phyloP scores from a whole-genome alignment of 345 rosid species.

The Odontarrhena argentea region DNA sequence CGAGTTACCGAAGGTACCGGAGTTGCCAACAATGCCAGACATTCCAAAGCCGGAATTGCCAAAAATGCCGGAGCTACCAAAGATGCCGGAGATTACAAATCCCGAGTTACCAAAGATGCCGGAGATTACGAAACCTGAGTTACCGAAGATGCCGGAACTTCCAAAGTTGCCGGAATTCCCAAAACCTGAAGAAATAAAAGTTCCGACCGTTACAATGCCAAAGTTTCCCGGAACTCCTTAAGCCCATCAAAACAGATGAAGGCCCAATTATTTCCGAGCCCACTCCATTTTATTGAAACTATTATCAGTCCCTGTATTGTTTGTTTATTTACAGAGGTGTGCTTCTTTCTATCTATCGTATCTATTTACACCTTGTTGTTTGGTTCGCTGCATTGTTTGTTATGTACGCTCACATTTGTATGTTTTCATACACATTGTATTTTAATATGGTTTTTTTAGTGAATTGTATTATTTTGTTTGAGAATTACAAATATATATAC shows the following conservation, averaged over 20 bases:
- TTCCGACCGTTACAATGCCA: conserved; percentile 12
- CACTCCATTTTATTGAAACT: not conserved
- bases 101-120: conserved; percentile 15
- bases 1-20: conserved; percentile 13
- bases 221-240: conserved; percentile 17
- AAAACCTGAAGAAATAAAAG: not conserved
- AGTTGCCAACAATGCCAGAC: not conserved
- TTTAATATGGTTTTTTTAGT: not conserved
- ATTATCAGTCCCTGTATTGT: not conserved
- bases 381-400: not conserved
- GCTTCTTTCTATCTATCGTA: not conserved
- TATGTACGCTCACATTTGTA: not conserved
- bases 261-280: conserved; percentile 4
- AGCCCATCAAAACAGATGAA: conserved; percentile 13
- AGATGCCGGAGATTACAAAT: conserved; percentile 11
- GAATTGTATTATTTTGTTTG: too few relatives aligned
- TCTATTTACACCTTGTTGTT: not conserved
- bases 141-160: conserved; percentile 28
- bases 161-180: conserved; percentile 28
- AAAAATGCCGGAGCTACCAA: not conserved
- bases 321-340: not conserved
- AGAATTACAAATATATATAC: too few relatives aligned
- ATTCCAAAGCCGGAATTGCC: conserved; percentile 23
- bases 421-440: not conserved
- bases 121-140: conserved; percentile 14